Percentiles rank a stretch among this genome's conserved stretches.
These are phyloP conservation scores for Botrytis elliptica DNA, from an alignment of 2,329 filamentous ascomycete genomes.

Conservation along the genomic window DNA sequence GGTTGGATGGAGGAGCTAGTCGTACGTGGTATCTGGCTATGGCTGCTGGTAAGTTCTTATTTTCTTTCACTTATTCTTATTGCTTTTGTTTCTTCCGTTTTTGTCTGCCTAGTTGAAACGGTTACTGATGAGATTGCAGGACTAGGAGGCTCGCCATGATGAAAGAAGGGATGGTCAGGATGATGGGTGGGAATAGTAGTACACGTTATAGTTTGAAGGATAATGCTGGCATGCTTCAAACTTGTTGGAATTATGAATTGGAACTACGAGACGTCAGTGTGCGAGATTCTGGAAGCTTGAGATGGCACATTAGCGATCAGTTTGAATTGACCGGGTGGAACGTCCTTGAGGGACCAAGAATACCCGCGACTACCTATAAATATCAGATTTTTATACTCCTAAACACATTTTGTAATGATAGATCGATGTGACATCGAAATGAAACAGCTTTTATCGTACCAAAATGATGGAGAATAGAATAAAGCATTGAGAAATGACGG, in stretches of 20 bases:
- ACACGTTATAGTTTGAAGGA: background rate
- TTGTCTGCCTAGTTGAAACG: background rate
- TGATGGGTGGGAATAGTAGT: background rate
- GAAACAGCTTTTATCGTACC: background rate
- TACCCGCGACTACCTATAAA: background rate
- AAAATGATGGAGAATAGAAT: no score
- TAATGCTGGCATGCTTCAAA: conserved; percentile 5
- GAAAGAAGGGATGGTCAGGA: background rate
- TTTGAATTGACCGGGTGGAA: background rate
- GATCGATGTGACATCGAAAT: background rate
- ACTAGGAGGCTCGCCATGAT: conserved; percentile 18
- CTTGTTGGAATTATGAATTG: background rate
- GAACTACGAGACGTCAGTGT: background rate
- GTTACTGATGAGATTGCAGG: conserved; percentile 1
- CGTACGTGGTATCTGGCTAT: conserved; percentile 83
- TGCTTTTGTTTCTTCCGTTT: background rate
- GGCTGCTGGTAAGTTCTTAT: conserved; percentile 57
- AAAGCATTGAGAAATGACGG: background rate
- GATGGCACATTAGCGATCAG: background rate
- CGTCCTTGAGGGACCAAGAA: background rate
- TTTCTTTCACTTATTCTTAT: background rate
- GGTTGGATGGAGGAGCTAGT: conserved; percentile 79
- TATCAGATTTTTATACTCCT: background rate
- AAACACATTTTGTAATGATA: background rate
- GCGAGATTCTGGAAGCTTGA: background rate